These are phyloP conservation scores for Syncephalastrum sp. DNA, from an alignment of 371 early-diverging fungal species.

Conservation along the genomic window DNA sequence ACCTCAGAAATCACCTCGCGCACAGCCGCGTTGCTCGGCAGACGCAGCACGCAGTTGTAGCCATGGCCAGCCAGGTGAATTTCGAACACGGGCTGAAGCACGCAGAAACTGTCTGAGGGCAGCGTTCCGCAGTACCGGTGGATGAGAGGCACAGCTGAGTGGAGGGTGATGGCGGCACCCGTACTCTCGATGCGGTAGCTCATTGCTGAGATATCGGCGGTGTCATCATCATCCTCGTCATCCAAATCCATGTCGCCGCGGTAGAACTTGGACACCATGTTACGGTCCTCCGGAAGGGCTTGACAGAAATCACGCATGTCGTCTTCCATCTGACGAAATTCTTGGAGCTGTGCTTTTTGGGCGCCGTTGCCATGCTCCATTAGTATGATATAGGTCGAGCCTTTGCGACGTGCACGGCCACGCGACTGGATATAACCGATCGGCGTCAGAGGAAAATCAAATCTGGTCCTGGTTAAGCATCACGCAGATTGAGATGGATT, in stretches of 20 bases:
- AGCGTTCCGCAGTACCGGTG: conserved; percentile 65
- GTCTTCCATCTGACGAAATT: conserved; percentile 47
- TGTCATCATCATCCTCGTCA: conserved; percentile 28
- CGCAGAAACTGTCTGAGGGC: conserved; percentile 58
- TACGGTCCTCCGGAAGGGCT: conserved; percentile 47
- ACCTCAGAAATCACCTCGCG: conserved; percentile 54
- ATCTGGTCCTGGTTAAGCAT: conserved; percentile 45
- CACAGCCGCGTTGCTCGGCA: conserved; percentile 71
- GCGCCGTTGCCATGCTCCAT: conserved; percentile 51
- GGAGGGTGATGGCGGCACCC: conserved; percentile 63
- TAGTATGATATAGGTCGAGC: conserved; percentile 77
- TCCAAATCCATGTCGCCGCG: conserved; percentile 25
- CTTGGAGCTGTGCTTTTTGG: conserved; percentile 35
- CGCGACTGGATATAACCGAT: conserved; percentile 89
- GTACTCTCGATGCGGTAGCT: conserved; percentile 54
- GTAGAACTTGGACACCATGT: conserved; percentile 23
- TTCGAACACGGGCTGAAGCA: conserved; percentile 51
- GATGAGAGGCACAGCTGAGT: conserved; percentile 60
- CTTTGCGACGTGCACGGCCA: conserved; percentile 85
- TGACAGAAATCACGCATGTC: conserved; percentile 56
- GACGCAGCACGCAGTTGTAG: conserved; percentile 49
- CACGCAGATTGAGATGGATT: conserved; percentile 7
- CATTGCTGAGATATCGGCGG: conserved; percentile 25
- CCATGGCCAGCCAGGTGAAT: conserved; percentile 17
- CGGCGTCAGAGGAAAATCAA: conserved; percentile 74